Percentiles rank a stretch among this genome's conserved stretches.
phyloP scores from a whole-genome alignment of 2,329 filamentous ascomycete genomes.

The Dryadomyces quercus-mongolicae region DNA sequence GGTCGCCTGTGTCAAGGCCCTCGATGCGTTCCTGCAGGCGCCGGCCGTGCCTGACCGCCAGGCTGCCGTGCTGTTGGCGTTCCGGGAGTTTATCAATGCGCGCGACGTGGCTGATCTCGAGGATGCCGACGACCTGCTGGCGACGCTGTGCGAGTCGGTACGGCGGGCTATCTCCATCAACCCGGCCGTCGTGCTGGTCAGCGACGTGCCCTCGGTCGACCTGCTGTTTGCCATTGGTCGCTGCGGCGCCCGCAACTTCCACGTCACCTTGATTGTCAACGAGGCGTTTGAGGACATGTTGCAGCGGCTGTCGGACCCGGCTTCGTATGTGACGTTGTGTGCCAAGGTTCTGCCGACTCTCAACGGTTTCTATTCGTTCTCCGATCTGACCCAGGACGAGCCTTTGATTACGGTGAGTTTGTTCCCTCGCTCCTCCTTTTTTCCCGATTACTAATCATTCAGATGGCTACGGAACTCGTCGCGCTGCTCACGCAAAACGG shows the following conservation, averaged over 20 bases:
- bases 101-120: slow-evolving; percentile 76
- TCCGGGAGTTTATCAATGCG: slow-evolving; percentile 61
- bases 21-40: slow-evolving; percentile 53
- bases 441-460: slow-evolving; percentile 14
- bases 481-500: slow-evolving; percentile 72
- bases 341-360: slow-evolving; percentile 77
- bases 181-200: slow-evolving; percentile 58
- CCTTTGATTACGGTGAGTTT: slow-evolving; percentile 52
- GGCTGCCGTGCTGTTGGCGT: slow-evolving; percentile 44
- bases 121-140: slow-evolving; percentile 84
- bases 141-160: slow-evolving; percentile 78
- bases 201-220: slow-evolving; percentile 63
- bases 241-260: slow-evolving; percentile 80
- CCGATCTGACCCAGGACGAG: slow-evolving; percentile 72
- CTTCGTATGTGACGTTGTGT: slow-evolving; percentile 68
- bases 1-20: slow-evolving; percentile 33
- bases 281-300: slow-evolving; percentile 90
- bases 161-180: slow-evolving; percentile 74
- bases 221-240: slow-evolving; percentile 82
- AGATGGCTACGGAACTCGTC: slow-evolving; percentile 69
- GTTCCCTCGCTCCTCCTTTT: slow-evolving; percentile 12
- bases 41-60: slow-evolving; percentile 39
- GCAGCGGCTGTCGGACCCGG: slow-evolving; percentile 49
- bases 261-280: slow-evolving; percentile 74
- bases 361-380: slow-evolving; percentile 80